phyloP scores from a whole-genome alignment of 495 filamentous ascomycete genomes.

The Penicillium ochrochloron region DNA sequence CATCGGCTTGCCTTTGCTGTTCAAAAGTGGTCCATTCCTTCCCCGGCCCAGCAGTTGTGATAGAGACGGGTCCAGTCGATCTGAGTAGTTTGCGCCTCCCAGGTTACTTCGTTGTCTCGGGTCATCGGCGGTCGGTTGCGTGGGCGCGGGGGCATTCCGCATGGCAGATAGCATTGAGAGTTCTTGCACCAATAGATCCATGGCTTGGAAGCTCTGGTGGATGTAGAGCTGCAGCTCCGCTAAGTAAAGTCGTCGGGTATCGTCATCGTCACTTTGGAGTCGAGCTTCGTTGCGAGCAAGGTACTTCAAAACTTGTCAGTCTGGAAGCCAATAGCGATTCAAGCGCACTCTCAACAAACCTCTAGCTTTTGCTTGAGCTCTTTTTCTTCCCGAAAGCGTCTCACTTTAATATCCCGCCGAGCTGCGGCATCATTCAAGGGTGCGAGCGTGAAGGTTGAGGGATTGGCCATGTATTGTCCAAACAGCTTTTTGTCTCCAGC shows the following conservation, averaged over 20 bases:
- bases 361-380: constrained; percentile 83
- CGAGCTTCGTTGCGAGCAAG: constrained; percentile 62
- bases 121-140: constrained; percentile 48
- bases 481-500: constrained; percentile 71
- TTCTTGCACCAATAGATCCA: constrained; percentile 85
- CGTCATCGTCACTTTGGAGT: constrained; percentile 75
- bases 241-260: constrained; percentile 75
- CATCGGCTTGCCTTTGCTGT: constrained; percentile 79
- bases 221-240: constrained; percentile 71
- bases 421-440: constrained; percentile 70
- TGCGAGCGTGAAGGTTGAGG: constrained; percentile 69
- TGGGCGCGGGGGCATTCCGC: constrained; percentile 48
- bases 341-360: constrained; percentile 41
- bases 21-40: constrained; percentile 76
- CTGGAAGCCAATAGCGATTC: neutral
- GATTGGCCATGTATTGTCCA: constrained; percentile 68
- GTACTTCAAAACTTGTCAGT: constrained; percentile 51
- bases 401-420: constrained; percentile 81
- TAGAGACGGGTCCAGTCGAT: constrained; percentile 72
- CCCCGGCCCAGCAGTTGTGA: constrained; percentile 56
- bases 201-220: constrained; percentile 80
- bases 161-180: constrained; percentile 78
- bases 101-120: constrained; percentile 50
- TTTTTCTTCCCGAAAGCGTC: constrained; percentile 83
- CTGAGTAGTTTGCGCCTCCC: constrained; percentile 61